Percentiles rank a stretch among this genome's conserved stretches.
Evolutionary conservation across 495 filamentous ascomycete species (phyloP).

Genomic region (Bryoglossum gracile): DNA sequence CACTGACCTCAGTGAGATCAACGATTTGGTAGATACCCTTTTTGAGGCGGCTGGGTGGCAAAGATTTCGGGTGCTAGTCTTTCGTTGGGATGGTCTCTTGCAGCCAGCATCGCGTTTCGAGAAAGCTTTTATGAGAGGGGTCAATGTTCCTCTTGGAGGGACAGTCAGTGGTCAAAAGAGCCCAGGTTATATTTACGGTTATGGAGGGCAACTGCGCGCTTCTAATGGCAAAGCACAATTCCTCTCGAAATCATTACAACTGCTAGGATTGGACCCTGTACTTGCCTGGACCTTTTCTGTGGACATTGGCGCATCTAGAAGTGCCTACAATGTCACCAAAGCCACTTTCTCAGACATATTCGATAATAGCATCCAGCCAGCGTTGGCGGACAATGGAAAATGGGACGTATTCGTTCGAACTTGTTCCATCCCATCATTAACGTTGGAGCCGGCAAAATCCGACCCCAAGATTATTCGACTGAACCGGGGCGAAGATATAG

Average conservation of each 20-base stretch:
- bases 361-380: neutral
- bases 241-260: neutral
- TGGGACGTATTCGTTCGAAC: conserved; percentile 8
- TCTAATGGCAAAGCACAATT: neutral
- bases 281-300: neutral
- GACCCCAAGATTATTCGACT: neutral
- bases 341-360: neutral
- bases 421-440: too few relatives aligned
- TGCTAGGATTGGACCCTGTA: neutral
- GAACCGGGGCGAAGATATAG: neutral
- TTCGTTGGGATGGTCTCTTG: too few relatives aligned
- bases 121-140: too few relatives aligned
- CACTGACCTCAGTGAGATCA: too few relatives aligned
- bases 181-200: neutral
- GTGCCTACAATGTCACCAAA: neutral
- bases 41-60: too few relatives aligned
- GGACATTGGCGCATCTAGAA: too few relatives aligned
- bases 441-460: neutral
- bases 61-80: too few relatives aligned
- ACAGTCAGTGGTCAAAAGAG: too few relatives aligned
- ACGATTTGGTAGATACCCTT: too few relatives aligned
- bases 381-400: neutral
- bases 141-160: too few relatives aligned
- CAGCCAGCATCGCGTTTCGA: too few relatives aligned
- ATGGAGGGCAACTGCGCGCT: neutral